Evolutionary conservation across 129 eudicot species (phyloP), one percentile per base, ranked within the genome.

Genomic region (Artemisia tridentata): DNA sequence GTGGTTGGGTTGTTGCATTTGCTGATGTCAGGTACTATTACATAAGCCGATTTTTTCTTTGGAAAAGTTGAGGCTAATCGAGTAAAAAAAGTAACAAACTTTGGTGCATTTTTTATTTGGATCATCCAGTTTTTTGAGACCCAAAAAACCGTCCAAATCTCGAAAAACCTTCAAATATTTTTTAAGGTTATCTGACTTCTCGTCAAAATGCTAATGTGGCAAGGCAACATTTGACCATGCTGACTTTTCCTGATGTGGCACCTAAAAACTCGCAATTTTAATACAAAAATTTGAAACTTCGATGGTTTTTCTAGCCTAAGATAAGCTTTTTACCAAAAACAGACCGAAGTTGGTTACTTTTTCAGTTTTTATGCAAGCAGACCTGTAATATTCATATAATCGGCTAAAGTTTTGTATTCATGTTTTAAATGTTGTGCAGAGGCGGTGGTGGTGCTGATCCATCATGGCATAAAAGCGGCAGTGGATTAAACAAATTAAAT

Each of bases 1-100:
- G 95, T 48, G 97, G 98, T 55, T 93, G 98, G 98, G 79, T 87
- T 48, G 69, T 93, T 68, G 97, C 92, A 71, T 93, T 89, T 87
- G 96, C 98, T 54, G 98, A 93, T 82, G 98, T 89, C 71, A 93
- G 98, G 98, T 93, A 79, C 41, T 34, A 3, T 34, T 47, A 52
- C 25, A 11, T 31, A 15, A 27, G 10, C 20, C 17, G 45, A 38
- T n/a, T 23, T 67, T 67, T 67, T 5, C 14, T 66, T 55, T 12
- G 5, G 15, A 25, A 25, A 3, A 34, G 5, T 23, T 23, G 1
- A 23, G 23, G 64, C 14, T 23, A 16, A 23, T 58, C 34, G 23
- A 16, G 21, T n/a, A 16, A n/a, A n/a, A 54, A 21, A 16, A 34
- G 64, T 5, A 34, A 34, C 41, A 5, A 34, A 34, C 41, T 34